Evolutionary conservation across 2,329 filamentous ascomycete genomes (phyloP), one percentile per base, ranked within the genome.

Genomic region (Ophiostoma montium): DNA sequence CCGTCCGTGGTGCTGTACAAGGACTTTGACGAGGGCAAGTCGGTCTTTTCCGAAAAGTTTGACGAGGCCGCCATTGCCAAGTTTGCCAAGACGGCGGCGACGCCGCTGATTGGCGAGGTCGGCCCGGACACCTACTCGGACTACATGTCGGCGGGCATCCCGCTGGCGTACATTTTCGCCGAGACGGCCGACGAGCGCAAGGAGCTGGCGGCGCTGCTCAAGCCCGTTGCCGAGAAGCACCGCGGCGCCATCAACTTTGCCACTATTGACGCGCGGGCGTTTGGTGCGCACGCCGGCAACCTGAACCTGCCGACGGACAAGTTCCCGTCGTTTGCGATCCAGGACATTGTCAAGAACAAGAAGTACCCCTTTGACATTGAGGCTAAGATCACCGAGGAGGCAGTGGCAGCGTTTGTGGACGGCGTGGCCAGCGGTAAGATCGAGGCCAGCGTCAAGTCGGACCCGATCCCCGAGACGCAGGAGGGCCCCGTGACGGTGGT

Each of bases 301-400:
- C 79, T 98, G 59, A 98, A 98, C 80, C 85, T 98, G 55, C 87
- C 94, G 71, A 78, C 85, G 54, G 85, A 90, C 73, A 84, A 87
- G 68, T 98, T 94, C 82, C 92, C 92, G 54, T 83, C 90, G 53
- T 98, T 98, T 69, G 92, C 89, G 62, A 96, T 98, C 66, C 92
- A 98, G 72, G 86, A 95, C 65, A 87, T 82, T 49, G 75, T 76
- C 66, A 95, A 94, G 79, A 95, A 95, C 78, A 80, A 85, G 70
- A 98, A 98, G 76, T 98, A 84, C 75, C 92, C 92, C 62, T 95
- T 80, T 65, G 85, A 92, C 68, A 84, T 90, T 69, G 78, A 82
- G 58, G 80, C 82, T 70, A 78, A 86, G 67, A 78, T 98, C 60
- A 84, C 78, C 57, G 70, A 76, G 59, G 73, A 76, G 38, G 71